Percentiles rank a stretch among this genome's conserved stretches.
phyloP scores from a whole-genome alignment of 1,139 yeast genomes.

The Spathaspora sp. region DNA sequence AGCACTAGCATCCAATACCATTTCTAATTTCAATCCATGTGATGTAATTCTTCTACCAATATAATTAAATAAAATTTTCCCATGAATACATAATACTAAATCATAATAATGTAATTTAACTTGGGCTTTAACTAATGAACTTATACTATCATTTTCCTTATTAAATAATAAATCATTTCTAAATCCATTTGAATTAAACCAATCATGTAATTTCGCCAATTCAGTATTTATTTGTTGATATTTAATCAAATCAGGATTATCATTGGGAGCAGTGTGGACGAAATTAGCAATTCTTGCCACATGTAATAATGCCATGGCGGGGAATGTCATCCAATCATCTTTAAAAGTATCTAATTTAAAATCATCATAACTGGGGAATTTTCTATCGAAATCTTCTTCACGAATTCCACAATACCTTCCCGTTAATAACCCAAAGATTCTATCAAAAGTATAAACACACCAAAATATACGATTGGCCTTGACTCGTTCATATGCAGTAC shows the following conservation, averaged over 20 bases:
- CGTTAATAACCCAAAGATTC: conserved; percentile 53
- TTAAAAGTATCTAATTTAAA: conserved; percentile 26
- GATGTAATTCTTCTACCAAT: conserved; percentile 33
- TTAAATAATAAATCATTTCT: conserved; percentile 28
- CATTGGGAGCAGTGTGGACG: conserved; percentile 30
- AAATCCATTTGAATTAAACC: conserved; percentile 42
- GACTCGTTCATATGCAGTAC: conserved; percentile 45
- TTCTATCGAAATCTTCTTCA: conserved; percentile 33
- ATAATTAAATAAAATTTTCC: conserved; percentile 33
- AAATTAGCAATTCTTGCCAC: conserved; percentile 40
- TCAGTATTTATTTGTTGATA: conserved; percentile 38
- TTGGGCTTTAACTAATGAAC: conserved; percentile 34
- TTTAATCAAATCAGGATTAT: conserved; percentile 29
- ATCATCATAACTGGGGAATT: conserved; percentile 37
- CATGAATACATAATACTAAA: conserved; percentile 36
- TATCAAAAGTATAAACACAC: conserved; percentile 57
- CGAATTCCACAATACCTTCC: conserved; percentile 50
- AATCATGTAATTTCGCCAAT: conserved; percentile 25
- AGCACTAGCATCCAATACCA: conserved; percentile 37
- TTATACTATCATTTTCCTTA: conserved; percentile 11
- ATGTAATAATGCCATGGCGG: conserved; percentile 49
- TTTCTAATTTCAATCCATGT: conserved; percentile 32
- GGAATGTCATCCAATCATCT: conserved; percentile 56
- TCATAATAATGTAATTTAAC: conserved; percentile 45
- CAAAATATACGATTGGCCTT: conserved; percentile 59